Base-by-base conservation (phyloP, 108 stramenopile species). In the Cyclostephanos invisitatus region DNA sequence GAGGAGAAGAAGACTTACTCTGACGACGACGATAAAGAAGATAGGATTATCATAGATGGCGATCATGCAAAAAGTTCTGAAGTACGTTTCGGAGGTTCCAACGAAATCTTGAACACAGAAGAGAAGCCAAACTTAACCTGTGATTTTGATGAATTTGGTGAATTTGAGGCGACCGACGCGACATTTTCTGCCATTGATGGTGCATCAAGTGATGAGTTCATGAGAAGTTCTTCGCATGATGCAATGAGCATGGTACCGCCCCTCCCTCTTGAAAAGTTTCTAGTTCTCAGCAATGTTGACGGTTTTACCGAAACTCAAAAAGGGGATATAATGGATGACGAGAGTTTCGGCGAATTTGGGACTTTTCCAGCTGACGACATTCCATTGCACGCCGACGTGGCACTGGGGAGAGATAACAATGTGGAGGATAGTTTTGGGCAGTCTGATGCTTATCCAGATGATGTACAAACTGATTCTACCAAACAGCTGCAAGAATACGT, bases 121-220 rank as follows among this genome's bases (percentile, higher is more conserved):
- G 56, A 3, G 15, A 35, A 46, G 46, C 18, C 15, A 18, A 18
- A 10, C 68, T 14, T 6, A 0, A 50, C 53, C 15, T 53, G 53
- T 0, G 50, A 67, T 32, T 65, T 70, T 14, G 68, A 49, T 74
- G 68, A 72, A 48, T 79, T 82, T 58, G 80, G 75, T 61, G 83
- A 82, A 44, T 82, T 85, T 61, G 81, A 77, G 59, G 55, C 17
- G 56, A 57, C 27, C 4, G 28, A 29, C 27, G 7, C 28, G 56
- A 32, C 17, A 5, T 29, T 27, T 32, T 35, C 15, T 29, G 17
- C 24, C 5, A 28, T 57, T 27, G 29, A 14, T 10, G 29, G 32
- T 32, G 27, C 56, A 27, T 29, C 27, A 57, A 28, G 29, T 57
- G 17, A 27, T 15, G 56, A 27, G 27, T 24, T 54, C 5, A 24